Evolutionary conservation across 495 filamentous ascomycete species (phyloP), one percentile per base, ranked within the genome.

Genomic region (Chaetomidium leptoderma): DNA sequence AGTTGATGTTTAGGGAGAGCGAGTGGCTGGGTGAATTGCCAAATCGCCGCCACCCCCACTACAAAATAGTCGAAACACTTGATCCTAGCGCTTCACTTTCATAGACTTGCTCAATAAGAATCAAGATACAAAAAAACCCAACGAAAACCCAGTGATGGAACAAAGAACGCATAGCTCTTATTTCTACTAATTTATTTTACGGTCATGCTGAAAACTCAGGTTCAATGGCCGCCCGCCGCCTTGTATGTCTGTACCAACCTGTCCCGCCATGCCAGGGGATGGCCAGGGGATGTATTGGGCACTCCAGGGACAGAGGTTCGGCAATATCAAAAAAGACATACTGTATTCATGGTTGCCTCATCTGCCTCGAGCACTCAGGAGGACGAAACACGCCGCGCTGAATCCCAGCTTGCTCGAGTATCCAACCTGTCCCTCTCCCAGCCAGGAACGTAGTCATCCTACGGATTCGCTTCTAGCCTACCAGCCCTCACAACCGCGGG

Each of bases 11-110:
- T 55, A 39, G 53, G 32, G 30, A 46, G 44, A 19, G 32, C 7
- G 36, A 50, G 36, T 51, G 58, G 51, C 52, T 60, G 51, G 35
- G 33, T 55, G 44, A 35, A 39, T 43, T 37, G 51, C 42, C 4
- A 37, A 21, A 17, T 8, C 44, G 51, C 52, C 39, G 52, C 44
- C 26, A 53, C 51, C 58, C 57, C 52, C 47, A 37, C 51, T 49
- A 55, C 52, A 60, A 27, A 55, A 60, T 49, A 60, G 19, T 32
- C 17, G 23, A 2, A 29, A 21, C 37, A 10, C 11, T 19, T 26
- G 13, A 30, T 14, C 33, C 35, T 27, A 23, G 19, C 27, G 29
- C 21, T 7, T n/a, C 30, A 19, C 17, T 23, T 35, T 3, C 17
- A 16, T 8, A 33, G 2, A 19, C 16, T 33, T 30, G 1, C 29